Evolutionary conservation across 306 rosid genomes (phyloP).

Genomic region (Malus sylvestris): DNA sequence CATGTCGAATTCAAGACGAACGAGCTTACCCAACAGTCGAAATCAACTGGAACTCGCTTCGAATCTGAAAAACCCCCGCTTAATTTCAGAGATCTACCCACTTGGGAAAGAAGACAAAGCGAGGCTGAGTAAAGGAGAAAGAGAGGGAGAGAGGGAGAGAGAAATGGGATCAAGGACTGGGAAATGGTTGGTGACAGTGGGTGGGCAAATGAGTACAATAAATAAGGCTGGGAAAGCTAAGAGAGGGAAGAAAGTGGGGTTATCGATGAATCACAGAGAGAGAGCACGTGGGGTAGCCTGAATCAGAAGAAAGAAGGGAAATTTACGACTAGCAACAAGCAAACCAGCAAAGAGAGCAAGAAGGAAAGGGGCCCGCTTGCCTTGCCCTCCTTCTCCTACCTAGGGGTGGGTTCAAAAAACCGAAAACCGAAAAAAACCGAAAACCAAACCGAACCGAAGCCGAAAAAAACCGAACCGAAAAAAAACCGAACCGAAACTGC

Average conservation of each 20-base stretch:
- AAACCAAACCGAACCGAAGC: too few relatives aligned
- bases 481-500: too few relatives aligned
- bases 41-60: neutral
- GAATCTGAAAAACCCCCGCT: neutral
- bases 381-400: neutral
- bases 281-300: conserved; percentile 9
- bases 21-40: conserved; percentile 1
- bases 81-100: neutral
- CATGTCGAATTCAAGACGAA: neutral
- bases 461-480: too few relatives aligned
- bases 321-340: neutral
- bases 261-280: conserved; percentile 2
- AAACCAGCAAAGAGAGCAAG: neutral
- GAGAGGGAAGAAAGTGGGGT: neutral
- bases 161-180: neutral
- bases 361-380: neutral
- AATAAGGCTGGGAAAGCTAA: conserved; percentile 7
- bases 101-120: neutral
- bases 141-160: neutral
- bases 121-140: neutral
- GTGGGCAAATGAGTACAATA: neutral
- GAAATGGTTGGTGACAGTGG: neutral
- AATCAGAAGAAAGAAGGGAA: neutral
- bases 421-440: too few relatives aligned
- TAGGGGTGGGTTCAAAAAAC: too few relatives aligned